Evolutionary conservation across 2,329 filamentous ascomycete genomes (phyloP), one percentile per base, ranked within the genome.

Genomic region (Alternaria alternata): DNA sequence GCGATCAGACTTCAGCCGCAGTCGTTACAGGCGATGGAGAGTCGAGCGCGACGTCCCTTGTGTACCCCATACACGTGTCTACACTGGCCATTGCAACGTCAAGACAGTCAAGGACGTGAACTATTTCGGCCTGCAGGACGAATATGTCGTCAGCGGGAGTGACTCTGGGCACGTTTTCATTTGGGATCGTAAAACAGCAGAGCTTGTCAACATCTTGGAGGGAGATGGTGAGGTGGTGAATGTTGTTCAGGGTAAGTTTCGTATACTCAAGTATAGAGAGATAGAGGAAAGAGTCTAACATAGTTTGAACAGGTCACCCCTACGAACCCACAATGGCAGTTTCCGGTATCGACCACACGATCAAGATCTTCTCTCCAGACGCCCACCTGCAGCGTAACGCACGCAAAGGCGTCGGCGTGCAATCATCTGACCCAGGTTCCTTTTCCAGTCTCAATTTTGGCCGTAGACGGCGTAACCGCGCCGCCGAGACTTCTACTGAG

Each of bases 201-300:
- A 87, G 57, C 77, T 91, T 49, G 80, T 90, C 51, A 89, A 89
- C 69, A 88, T 91, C 16, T 80, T 90, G 7, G 84, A 89, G 72
- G 88, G 86, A 1, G 88, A 91, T 71, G 86, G 86, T 24, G 88
- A 91, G 63, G 86, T 89, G n/a, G 88, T 90, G 57, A 91, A 91
- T 67, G 88, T 91, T 16, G 81, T 89, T 14, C 87, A 89, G 82
- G 86, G 86, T 84, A 72, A 49, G 75, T 55, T 7, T 4, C 4
- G 24, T 4, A 41, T 20, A 14, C 4, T 5, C 2, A 3, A 39
- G 1, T 30, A 32, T 12, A 16, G 11, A 7, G 2, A 8, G 18
- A n/a, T n/a, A 4, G 6, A 12, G 18, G 2, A 11, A 7, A 11
- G 3, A 46, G 52, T 39, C 64, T 74, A 59, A 76, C 48, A 49